phyloP scores from a whole-genome alignment of 352 stramenopile genomes.

The Blastocystis sp. region DNA sequence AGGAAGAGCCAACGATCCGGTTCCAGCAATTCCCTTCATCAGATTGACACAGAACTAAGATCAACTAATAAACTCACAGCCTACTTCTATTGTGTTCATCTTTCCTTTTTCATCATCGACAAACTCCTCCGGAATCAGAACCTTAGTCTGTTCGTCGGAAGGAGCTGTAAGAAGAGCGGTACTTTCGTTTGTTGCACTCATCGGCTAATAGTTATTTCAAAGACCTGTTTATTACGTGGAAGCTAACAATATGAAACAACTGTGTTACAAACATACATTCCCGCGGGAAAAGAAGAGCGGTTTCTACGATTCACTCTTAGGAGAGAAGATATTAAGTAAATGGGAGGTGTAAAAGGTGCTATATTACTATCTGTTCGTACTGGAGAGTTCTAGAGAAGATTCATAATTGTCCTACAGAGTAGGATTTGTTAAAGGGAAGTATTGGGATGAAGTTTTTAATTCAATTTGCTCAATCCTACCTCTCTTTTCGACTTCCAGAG shows the following conservation, averaged over 20 bases:
- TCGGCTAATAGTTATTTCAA: background rate
- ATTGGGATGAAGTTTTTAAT: conserved; percentile 19
- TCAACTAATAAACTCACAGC: background rate
- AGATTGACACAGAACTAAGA: conserved; percentile 65
- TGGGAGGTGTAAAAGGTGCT: too few species aligned
- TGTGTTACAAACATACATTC: too few species aligned
- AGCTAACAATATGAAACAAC: too few species aligned
- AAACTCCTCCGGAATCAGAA: conserved; percentile 21
- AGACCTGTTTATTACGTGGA: background rate
- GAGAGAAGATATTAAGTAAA: too few species aligned
- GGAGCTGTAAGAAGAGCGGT: background rate
- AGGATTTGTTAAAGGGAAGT: too few species aligned
- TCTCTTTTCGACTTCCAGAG: conserved; percentile 78
- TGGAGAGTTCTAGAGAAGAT: too few species aligned
- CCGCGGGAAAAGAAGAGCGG: too few species aligned
- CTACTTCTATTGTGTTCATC: conserved; percentile 59
- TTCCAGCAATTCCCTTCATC: conserved; percentile 68
- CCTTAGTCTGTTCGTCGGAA: background rate
- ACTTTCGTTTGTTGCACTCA: conserved; percentile 28
- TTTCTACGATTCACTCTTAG: too few species aligned
- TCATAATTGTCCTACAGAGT: too few species aligned
- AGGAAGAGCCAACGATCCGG: conserved; percentile 51
- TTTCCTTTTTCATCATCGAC: conserved; percentile 65
- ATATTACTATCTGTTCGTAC: too few species aligned
- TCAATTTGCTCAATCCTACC: conserved; percentile 57